Evolutionary conservation across 2,329 filamentous ascomycete species (phyloP).

Genomic region (Colletotrichum graminicola): DNA sequence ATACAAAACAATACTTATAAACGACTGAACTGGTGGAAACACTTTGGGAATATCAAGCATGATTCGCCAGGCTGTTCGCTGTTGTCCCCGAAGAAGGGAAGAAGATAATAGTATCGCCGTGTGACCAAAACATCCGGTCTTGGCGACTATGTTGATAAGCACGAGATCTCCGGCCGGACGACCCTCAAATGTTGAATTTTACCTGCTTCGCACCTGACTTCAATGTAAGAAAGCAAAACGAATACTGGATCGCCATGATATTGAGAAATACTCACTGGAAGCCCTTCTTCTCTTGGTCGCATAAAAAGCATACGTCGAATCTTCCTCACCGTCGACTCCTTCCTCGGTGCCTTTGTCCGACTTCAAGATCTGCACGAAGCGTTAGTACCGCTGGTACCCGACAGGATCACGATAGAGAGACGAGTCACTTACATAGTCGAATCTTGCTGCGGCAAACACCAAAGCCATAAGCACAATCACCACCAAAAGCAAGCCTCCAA

Average conservation of each 20-base stretch:
- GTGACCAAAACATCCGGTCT: too few relatives aligned
- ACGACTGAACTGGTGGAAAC: too few relatives aligned
- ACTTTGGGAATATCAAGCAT: too few relatives aligned
- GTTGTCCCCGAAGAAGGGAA: not conserved
- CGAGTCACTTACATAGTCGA: conserved; percentile 39
- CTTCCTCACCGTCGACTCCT: conserved; percentile 37
- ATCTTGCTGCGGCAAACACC: conserved; percentile 36
- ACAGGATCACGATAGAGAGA: not conserved
- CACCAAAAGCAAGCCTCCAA: conserved; percentile 29
- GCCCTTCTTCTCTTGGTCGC: conserved; percentile 35
- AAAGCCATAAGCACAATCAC: conserved; percentile 40
- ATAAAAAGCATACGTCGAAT: conserved; percentile 42
- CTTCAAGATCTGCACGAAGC: conserved; percentile 33
- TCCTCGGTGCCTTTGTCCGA: conserved; percentile 31
- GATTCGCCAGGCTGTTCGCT: too few relatives aligned
- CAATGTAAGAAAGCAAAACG: not conserved
- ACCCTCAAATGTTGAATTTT: conserved; percentile 33
- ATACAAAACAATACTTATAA: not conserved
- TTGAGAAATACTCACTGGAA: conserved; percentile 35
- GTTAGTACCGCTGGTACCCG: conserved; percentile 6
- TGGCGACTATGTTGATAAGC: not conserved
- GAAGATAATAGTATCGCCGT: not conserved
- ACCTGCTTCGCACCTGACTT: conserved; percentile 37
- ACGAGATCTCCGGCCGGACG: not conserved
- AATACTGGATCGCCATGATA: not conserved